A percentile compares a stretch with the other conserved stretches of the same genome.
These are phyloP conservation scores for Bacidia gigantensis DNA, from an alignment of 495 filamentous ascomycete genomes.

Conservation along the genomic window DNA sequence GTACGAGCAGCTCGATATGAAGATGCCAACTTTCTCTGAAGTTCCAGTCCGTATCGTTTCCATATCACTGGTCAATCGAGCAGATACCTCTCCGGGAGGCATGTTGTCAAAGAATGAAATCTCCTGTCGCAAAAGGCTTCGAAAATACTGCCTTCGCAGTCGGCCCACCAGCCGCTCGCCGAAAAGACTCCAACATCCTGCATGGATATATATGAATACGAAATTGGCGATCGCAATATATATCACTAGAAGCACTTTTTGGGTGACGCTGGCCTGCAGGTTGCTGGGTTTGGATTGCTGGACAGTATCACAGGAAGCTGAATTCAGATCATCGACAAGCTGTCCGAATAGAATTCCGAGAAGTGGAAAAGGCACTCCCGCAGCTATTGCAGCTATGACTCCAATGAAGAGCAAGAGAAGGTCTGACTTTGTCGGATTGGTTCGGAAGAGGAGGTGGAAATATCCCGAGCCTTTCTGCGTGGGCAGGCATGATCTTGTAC, in stretches of 20 bases:
- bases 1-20: conserved; percentile 42
- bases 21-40: conserved; percentile 53
- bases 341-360: conserved; percentile 56
- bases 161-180: conserved; percentile 49
- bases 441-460: conserved; percentile 30
- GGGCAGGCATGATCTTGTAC: not conserved
- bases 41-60: conserved; percentile 48
- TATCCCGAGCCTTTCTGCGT: conserved; percentile 28
- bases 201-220: conserved; percentile 35
- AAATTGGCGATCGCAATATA: conserved; percentile 52
- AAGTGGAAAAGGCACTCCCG: conserved; percentile 54
- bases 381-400: conserved; percentile 39
- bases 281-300: conserved; percentile 12
- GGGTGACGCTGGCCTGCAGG: conserved; percentile 34
- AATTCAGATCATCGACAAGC: conserved; percentile 53
- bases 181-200: conserved; percentile 44
- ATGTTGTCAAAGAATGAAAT: conserved; percentile 46
- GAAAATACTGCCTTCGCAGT: conserved; percentile 44
- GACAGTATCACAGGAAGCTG: conserved; percentile 34
- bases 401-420: conserved; percentile 36
- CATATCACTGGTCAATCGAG: conserved; percentile 46
- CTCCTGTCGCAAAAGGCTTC: conserved; percentile 44
- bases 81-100: conserved; percentile 46
- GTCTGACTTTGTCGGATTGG: conserved; percentile 30
- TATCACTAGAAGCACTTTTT: conserved; percentile 46